Base-by-base conservation (phyloP, 2,329 filamentous ascomycete species). In the Exophiala oligosperma region DNA sequence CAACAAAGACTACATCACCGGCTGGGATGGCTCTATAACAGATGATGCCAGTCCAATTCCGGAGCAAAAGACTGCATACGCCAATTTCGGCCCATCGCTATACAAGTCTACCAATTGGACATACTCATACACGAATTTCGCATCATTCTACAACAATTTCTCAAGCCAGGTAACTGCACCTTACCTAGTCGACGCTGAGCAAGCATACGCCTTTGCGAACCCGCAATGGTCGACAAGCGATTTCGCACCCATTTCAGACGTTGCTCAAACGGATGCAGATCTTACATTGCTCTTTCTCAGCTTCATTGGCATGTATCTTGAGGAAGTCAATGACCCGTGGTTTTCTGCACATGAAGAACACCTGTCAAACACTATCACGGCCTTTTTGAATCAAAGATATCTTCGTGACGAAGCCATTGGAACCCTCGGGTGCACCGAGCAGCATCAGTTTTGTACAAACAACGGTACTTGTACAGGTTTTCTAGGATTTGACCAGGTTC, bases 401-500 rank as follows among this genome's bases (percentile, higher is more conserved):
- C 29, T 54, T 1, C 51, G 60, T 7, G 60, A 64, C 46, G 6
- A 11, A 11, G 43, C 49, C 2, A 63, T 64, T 24, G 59, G 60
- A n/a, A 49, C 57, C 4, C 40, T 64, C 11, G 62, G 47, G 2
- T 64, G 62, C 48, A 61, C 57, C 7, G 60, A 64, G 43, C 60
- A 63, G 41, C 60, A 64, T 35, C 35, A 56, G 11, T 63, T 64
- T 35, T 64, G 62, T 56, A 60, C 48, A 21, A 41, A 28, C 23
- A 51, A 62, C 23, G 29, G 17, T n/a, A 58, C 37, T 8, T 64
- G 62, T 40, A 64, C 62, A 0, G 55, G 41, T 1, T 52, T 58
- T 7, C 47, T 49, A 4, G 60, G 60, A 23, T 61, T 57, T 24
- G 54, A 64, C 24, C 57, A 64, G 37, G 55, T 64, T 3, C 56